These are phyloP conservation scores for Balamuthia mandrillaris DNA, from an alignment of 208 protist species.

Conservation along the genomic window DNA sequence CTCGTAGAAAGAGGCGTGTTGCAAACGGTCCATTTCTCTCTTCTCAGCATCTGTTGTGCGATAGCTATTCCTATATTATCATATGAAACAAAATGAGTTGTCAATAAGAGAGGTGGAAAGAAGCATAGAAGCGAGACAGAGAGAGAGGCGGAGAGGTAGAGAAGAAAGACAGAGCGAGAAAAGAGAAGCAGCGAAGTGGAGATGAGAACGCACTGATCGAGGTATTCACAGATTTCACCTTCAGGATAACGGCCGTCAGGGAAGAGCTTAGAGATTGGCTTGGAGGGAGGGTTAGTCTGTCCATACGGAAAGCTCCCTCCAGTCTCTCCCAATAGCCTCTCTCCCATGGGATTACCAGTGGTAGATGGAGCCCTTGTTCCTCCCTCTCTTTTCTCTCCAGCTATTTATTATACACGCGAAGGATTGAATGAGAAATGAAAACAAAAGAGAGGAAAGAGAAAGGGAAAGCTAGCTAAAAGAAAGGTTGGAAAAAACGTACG, in stretches of 20 bases:
- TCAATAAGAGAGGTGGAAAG: no score
- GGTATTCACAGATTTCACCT: constrained; percentile 83
- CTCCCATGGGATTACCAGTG: neutral
- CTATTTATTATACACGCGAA: neutral
- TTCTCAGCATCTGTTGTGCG: constrained; percentile 87
- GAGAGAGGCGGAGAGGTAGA: neutral
- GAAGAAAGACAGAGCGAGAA: neutral
- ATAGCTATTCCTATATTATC: constrained; percentile 75
- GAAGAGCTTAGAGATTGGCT: constrained; percentile 84
- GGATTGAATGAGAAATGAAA: neutral
- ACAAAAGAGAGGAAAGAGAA: neutral
- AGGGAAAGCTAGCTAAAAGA: neutral
- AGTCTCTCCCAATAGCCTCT: neutral
- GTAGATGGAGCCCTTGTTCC: neutral
- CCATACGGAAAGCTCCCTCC: constrained; percentile 17
- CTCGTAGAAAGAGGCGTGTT: constrained; percentile 73
- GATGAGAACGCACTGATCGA: constrained; percentile 59
- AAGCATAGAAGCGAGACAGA: no score
- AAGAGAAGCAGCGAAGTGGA: neutral
- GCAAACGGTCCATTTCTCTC: constrained; percentile 79
- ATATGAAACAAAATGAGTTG: neutral
- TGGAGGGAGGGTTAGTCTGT: constrained; percentile 77
- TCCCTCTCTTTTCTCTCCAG: neutral
- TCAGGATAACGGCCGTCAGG: constrained; percentile 72
- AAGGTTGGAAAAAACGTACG: neutral